Evolutionary conservation across 2,329 filamentous ascomycete genomes (phyloP).

Genomic region (Whalleya microplaca): DNA sequence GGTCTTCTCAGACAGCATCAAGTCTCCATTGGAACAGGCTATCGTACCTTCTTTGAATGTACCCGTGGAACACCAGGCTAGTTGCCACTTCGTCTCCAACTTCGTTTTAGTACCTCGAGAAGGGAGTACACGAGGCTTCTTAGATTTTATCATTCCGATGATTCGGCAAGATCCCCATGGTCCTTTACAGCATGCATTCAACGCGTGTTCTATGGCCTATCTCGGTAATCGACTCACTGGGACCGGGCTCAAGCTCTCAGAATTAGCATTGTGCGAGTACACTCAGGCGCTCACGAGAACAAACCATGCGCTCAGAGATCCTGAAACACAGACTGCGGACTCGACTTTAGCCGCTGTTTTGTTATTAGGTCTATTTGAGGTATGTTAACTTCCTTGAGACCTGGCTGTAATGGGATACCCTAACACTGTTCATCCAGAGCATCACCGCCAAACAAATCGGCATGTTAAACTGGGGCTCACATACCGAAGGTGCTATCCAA

Average conservation of each 20-base stretch:
- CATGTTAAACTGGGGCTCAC: slow-evolving; percentile 64
- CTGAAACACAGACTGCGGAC: slow-evolving; percentile 55
- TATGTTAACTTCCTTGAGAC: slow-evolving; percentile 26
- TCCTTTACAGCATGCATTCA: slow-evolving; percentile 61
- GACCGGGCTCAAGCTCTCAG: slow-evolving; percentile 39
- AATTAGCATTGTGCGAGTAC: slow-evolving; percentile 55
- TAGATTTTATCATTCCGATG: slow-evolving; percentile 63
- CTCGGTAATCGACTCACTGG: slow-evolving; percentile 54
- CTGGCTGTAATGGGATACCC: slow-evolving; percentile 12
- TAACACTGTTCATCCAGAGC: slow-evolving; percentile 37
- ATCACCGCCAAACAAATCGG: slow-evolving; percentile 59
- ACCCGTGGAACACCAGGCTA: slow-evolving; percentile 57
- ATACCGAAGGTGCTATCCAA: slow-evolving; percentile 67
- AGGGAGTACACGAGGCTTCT: slow-evolving; percentile 56
- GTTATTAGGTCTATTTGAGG: slow-evolving; percentile 63
- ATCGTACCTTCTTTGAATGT: slow-evolving; percentile 46
- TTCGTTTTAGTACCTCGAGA: slow-evolving; percentile 59
- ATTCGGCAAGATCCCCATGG: slow-evolving; percentile 49
- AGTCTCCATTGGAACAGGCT: slow-evolving; percentile 26
- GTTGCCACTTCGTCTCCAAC: slow-evolving; percentile 64
- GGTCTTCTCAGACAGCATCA: slow-evolving; percentile 24
- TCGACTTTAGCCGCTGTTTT: slow-evolving; percentile 62
- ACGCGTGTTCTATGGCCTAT: slow-evolving; percentile 62
- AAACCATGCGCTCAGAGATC: slow-evolving; percentile 56
- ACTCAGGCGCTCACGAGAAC: slow-evolving; percentile 57